phyloP scores from a whole-genome alignment of 495 filamentous ascomycete genomes.

The Talaromyces borbonicus region DNA sequence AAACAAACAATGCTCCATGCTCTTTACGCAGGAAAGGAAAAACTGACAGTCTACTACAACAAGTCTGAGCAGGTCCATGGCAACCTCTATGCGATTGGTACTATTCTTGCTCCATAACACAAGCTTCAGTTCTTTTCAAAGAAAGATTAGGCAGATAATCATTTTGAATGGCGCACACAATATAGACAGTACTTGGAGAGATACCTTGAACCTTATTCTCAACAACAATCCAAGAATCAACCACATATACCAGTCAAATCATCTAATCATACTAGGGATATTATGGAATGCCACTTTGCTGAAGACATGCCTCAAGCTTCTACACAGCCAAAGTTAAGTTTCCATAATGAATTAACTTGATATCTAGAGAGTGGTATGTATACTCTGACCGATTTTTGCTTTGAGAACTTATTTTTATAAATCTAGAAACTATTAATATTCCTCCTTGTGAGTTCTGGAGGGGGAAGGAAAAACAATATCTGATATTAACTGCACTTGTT shows the following conservation, averaged over 20 bases:
- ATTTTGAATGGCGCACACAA: background rate
- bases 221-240: background rate
- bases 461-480: background rate
- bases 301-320: background rate
- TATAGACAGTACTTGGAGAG: background rate
- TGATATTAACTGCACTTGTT: background rate
- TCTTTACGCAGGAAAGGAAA: conserved; percentile 3
- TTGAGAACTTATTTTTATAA: background rate
- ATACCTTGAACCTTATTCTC: background rate
- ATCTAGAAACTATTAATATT: background rate
- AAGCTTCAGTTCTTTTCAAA: conserved; percentile 18
- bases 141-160: background rate
- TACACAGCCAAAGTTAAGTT: background rate
- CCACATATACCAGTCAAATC: background rate
- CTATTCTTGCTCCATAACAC: conserved; percentile 11
- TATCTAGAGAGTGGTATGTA: background rate
- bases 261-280: background rate
- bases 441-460: background rate
- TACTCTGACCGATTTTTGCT: background rate
- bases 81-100: conserved; percentile 15
- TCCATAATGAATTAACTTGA: background rate
- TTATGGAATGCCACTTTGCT: background rate
- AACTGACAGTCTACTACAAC: conserved; percentile 14
- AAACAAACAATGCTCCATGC: conserved; percentile 11
- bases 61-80: conserved; percentile 4